phyloP scores from a whole-genome alignment of 768 basidiomycete genomes.

The Tulasnella sp. region DNA sequence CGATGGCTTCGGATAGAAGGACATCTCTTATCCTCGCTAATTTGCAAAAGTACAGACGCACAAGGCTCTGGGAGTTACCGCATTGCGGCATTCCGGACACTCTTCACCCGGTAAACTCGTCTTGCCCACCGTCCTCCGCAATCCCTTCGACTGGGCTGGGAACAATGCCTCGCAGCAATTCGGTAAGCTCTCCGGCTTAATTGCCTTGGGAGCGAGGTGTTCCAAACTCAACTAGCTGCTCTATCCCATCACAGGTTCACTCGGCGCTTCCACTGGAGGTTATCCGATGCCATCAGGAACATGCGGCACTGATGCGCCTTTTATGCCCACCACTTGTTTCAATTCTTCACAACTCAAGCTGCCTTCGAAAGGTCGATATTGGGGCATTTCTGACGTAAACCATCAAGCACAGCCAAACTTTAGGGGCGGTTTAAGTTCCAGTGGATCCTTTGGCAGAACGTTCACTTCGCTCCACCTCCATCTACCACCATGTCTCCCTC shows the following conservation, averaged over 20 bases:
- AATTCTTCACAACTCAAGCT: background rate
- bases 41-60: background rate
- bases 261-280: background rate
- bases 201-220: background rate
- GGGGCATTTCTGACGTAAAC: background rate
- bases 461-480: background rate
- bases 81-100: background rate
- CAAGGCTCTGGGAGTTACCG: background rate
- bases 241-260: background rate
- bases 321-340: background rate
- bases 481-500: background rate
- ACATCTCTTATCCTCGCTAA: background rate
- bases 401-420: background rate
- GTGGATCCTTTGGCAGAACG: background rate
- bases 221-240: background rate
- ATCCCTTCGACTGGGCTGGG: background rate
- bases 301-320: constrained; percentile 1
- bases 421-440: background rate
- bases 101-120: background rate
- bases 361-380: background rate
- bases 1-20: background rate
- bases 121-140: background rate
- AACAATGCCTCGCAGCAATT: background rate
- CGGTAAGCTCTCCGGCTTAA: background rate
- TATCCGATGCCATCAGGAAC: constrained; percentile 4